A percentile compares a stretch with the other conserved stretches of the same genome.
Conservation (phyloP, 257 asterid species). For the Penstemon eatonii region DNA sequence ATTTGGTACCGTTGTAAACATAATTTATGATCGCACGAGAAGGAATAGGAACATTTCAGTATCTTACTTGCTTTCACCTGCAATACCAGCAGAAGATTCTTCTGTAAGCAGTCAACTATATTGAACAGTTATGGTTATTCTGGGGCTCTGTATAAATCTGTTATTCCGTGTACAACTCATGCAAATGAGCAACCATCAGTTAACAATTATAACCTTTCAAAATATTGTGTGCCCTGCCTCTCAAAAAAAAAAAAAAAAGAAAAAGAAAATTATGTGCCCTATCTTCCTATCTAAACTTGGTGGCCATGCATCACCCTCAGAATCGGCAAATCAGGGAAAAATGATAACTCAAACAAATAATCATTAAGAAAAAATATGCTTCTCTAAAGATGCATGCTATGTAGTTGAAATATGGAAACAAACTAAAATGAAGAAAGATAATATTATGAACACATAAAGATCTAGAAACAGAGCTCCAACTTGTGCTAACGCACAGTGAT, state of each 20-base stretch:
- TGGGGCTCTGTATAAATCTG: neutral
- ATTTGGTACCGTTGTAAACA: too few relatives aligned
- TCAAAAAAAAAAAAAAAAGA: too few relatives aligned
- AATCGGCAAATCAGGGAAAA: too few relatives aligned
- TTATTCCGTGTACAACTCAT: neutral
- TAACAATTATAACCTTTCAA: neutral
- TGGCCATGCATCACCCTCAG: too few relatives aligned
- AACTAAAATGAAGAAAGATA: neutral
- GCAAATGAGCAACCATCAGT: neutral
- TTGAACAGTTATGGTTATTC: neutral
- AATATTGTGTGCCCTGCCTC: neutral
- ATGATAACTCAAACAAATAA: neutral
- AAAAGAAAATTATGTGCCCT: too few relatives aligned
- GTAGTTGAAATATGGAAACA: too few relatives aligned
- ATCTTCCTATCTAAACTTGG: too few relatives aligned
- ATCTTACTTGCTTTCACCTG: neutral
- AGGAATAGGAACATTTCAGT: too few relatives aligned
- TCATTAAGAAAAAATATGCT: neutral
- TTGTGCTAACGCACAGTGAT: neutral
- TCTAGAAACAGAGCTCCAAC: neutral
- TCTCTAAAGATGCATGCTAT: neutral
- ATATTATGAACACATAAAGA: neutral
- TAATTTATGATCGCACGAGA: too few relatives aligned
- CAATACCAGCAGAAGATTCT: neutral
- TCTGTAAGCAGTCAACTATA: neutral